phyloP scores from a whole-genome alignment of 371 early-diverging fungal genomes.

The Mortierella sp. region DNA sequence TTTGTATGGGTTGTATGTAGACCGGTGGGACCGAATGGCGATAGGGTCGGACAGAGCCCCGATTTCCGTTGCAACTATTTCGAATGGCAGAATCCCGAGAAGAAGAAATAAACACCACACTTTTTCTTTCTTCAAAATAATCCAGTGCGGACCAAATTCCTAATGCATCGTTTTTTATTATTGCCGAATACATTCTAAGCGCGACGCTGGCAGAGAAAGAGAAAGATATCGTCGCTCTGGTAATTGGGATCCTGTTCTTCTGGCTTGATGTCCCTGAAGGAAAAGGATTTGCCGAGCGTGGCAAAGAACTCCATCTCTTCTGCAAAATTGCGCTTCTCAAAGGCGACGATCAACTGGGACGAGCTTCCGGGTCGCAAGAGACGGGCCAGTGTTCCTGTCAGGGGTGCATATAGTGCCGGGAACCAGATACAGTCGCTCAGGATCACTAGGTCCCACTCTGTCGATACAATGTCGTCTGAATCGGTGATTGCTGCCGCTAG shows the following conservation, averaged over 20 bases:
- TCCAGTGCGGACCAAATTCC: not conserved
- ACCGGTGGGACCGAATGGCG: constrained; percentile 64
- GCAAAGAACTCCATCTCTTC: constrained; percentile 71
- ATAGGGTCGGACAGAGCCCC: constrained; percentile 39
- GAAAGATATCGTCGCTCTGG: constrained; percentile 69
- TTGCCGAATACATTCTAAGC: not conserved
- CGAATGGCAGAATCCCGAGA: constrained; percentile 63
- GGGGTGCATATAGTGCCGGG: constrained; percentile 57
- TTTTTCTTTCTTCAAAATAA: too few relatives aligned
- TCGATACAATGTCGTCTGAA: not conserved
- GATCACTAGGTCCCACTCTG: constrained; percentile 60
- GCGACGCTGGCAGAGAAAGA: constrained; percentile 58
- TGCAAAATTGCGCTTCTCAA: constrained; percentile 70
- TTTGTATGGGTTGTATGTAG: constrained; percentile 22
- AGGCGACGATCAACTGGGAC: constrained; percentile 62
- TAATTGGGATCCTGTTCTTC: constrained; percentile 64
- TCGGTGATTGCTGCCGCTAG: constrained; percentile 1
- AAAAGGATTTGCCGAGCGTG: constrained; percentile 62
- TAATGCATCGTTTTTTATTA: not conserved
- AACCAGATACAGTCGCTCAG: constrained; percentile 68
- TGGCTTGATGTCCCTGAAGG: constrained; percentile 68
- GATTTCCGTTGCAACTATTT: constrained; percentile 74
- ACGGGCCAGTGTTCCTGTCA: constrained; percentile 61
- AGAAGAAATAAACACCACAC: constrained; percentile 10
- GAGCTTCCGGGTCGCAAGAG: constrained; percentile 24